Conservation (phyloP, 2,329 filamentous ascomycete genomes). For the Dactylonectria estremocensis region DNA sequence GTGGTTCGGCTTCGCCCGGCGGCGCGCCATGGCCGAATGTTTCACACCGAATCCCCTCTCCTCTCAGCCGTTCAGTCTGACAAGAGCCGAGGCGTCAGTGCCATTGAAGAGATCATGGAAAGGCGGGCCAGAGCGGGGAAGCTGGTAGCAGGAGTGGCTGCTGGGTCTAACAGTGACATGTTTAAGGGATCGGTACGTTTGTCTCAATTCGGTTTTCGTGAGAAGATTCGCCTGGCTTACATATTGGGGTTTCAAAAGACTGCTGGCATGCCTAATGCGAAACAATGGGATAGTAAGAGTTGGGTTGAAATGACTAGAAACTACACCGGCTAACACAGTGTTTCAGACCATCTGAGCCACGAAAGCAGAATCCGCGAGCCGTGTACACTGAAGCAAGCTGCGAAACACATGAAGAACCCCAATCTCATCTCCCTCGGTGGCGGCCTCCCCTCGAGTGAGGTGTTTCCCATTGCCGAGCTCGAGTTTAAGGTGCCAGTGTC, state of each 20-base stretch:
- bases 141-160: constrained; percentile 82
- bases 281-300: constrained; percentile 87
- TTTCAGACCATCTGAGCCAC: constrained; percentile 69
- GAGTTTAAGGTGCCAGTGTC: constrained; percentile 80
- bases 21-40: constrained; percentile 27
- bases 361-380: constrained; percentile 75
- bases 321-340: constrained; percentile 27
- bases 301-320: neutral
- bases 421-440: constrained; percentile 94
- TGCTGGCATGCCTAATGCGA: constrained; percentile 79
- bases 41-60: constrained; percentile 40
- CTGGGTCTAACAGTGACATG: constrained; percentile 82
- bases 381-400: constrained; percentile 87
- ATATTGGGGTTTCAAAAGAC: constrained; percentile 44
- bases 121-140: constrained; percentile 78
- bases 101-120: constrained; percentile 51
- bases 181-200: constrained; percentile 81
- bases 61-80: constrained; percentile 43
- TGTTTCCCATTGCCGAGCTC: constrained; percentile 92
- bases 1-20: constrained; percentile 38
- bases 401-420: constrained; percentile 82
- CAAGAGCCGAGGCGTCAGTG: constrained; percentile 43
- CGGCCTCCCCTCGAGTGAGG: constrained; percentile 87
- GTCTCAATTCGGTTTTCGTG: neutral
- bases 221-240: constrained; percentile 10